Evolutionary conservation across 1,284 basidiomycete species (phyloP).

Genomic region (Inonotus hispidus): DNA sequence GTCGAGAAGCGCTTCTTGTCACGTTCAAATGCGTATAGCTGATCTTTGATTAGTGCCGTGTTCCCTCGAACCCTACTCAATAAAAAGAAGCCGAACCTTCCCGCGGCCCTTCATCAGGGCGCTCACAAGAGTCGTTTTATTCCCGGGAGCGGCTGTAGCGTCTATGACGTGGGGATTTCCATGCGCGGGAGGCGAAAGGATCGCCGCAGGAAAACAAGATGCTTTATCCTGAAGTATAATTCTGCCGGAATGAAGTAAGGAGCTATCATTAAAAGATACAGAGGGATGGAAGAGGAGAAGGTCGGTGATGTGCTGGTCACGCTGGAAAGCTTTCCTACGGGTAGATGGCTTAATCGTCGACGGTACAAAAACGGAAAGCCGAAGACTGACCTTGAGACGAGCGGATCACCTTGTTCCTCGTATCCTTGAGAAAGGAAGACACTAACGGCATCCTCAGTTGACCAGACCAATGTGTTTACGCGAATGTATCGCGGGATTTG

Average conservation of each 20-base stretch:
- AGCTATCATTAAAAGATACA: slow-evolving; percentile 54
- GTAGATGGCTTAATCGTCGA: background rate
- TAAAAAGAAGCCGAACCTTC: slow-evolving; percentile 44
- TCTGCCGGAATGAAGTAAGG: slow-evolving; percentile 65
- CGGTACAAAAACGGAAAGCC: background rate
- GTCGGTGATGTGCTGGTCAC: slow-evolving; percentile 76
- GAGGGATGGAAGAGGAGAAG: slow-evolving; percentile 74
- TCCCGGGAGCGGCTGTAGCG: slow-evolving; percentile 95
- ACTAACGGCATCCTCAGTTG: slow-evolving; percentile 51
- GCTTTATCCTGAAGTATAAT: slow-evolving; percentile 97
- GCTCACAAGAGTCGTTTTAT: slow-evolving; percentile 94
- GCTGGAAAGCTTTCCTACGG: slow-evolving; percentile 26
- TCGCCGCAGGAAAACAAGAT: slow-evolving; percentile 89
- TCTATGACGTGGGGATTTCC: slow-evolving; percentile 71
- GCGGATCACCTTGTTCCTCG: slow-evolving; percentile 36
- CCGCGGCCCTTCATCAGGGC: slow-evolving; percentile 81
- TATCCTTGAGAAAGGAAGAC: slow-evolving; percentile 53
- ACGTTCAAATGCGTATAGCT: slow-evolving; percentile 86
- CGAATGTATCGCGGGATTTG: slow-evolving; percentile 81
- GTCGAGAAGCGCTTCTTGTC: slow-evolving; percentile 77
- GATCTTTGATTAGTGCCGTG: background rate
- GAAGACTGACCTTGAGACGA: slow-evolving; percentile 41
- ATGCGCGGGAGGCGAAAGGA: slow-evolving; percentile 60
- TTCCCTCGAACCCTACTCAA: background rate
- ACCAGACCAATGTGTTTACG: slow-evolving; percentile 74